A percentile compares a stretch with the other conserved stretches of the same genome.
Evolutionary conservation across 2,329 filamentous ascomycete species (phyloP).

Genomic region (Penicillium sp.): DNA sequence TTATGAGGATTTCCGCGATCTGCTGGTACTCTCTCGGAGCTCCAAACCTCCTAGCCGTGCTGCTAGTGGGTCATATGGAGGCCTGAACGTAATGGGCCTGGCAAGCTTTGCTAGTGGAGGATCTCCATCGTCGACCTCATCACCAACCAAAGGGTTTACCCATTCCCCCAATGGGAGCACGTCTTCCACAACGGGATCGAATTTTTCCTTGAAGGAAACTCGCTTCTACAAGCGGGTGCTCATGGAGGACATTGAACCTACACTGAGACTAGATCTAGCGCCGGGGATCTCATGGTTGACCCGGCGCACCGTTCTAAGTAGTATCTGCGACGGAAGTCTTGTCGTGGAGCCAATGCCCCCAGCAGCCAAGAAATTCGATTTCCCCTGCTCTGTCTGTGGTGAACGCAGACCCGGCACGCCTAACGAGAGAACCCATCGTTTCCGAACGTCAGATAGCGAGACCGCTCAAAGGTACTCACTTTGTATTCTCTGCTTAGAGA

Average conservation of each 20-base stretch:
- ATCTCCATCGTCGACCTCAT: conserved; percentile 60
- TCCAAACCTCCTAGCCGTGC: conserved; percentile 63
- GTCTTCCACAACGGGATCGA: conserved; percentile 44
- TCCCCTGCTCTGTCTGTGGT: conserved; percentile 82
- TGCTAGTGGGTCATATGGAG: conserved; percentile 69
- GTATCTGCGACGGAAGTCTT: conserved; percentile 79
- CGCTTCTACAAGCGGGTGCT: conserved; percentile 91
- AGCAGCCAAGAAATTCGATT: conserved; percentile 50
- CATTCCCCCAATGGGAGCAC: conserved; percentile 49
- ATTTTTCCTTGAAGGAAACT: conserved; percentile 72
- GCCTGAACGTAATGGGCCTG: conserved; percentile 59
- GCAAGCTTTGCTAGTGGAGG: conserved; percentile 41
- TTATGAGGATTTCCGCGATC: conserved; percentile 79
- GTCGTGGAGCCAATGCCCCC: conserved; percentile 84
- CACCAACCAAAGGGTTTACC: conserved; percentile 58
- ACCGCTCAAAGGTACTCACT: conserved; percentile 85
- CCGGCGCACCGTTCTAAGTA: conserved; percentile 75
- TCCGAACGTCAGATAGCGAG: conserved; percentile 82
- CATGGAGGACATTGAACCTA: conserved; percentile 90
- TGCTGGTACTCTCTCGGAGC: conserved; percentile 67
- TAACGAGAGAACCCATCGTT: conserved; percentile 78
- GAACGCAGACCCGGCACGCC: conserved; percentile 69
- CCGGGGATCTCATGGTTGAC: conserved; percentile 93
- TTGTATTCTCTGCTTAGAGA: conserved; percentile 80
- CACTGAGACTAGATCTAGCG: conserved; percentile 80